Evolutionary conservation across 2,329 filamentous ascomycete species (phyloP).

Genomic region (Elsinoe batatas): DNA sequence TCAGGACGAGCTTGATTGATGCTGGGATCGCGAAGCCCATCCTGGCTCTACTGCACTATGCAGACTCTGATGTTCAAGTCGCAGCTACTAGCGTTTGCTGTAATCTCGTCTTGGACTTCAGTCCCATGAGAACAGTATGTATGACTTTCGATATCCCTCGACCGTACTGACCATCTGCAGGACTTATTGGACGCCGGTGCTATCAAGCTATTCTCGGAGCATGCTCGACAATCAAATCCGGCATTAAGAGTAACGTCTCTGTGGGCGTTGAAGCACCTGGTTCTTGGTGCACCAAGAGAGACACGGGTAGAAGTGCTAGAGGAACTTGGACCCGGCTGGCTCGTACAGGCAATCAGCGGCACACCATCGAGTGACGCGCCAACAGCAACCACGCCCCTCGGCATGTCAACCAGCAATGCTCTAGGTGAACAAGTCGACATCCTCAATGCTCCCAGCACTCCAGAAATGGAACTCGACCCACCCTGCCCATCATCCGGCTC

Average conservation of each 20-base stretch:
- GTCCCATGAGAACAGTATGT: constrained; percentile 78
- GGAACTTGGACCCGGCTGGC: constrained; percentile 67
- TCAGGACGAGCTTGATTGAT: constrained; percentile 81
- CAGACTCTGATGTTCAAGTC: constrained; percentile 69
- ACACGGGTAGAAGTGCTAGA: constrained; percentile 70
- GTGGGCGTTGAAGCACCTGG: constrained; percentile 89
- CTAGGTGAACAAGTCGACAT: constrained; percentile 51
- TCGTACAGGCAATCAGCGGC: constrained; percentile 65
- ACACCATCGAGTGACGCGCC: constrained; percentile 33
- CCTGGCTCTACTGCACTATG: constrained; percentile 63
- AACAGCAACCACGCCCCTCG: constrained; percentile 28
- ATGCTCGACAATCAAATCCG: constrained; percentile 73
- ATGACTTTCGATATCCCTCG: not conserved
- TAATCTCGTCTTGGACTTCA: constrained; percentile 80
- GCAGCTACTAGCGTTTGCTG: constrained; percentile 75
- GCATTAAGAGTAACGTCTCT: constrained; percentile 73
- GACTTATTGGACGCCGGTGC: constrained; percentile 64
- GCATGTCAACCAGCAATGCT: constrained; percentile 49
- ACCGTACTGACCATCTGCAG: constrained; percentile 32
- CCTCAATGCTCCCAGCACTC: constrained; percentile 42
- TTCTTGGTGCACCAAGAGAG: constrained; percentile 59
- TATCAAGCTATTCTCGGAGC: constrained; percentile 66
- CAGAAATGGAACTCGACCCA: constrained; percentile 33
- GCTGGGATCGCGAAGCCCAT: constrained; percentile 70
- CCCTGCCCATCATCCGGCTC: constrained; percentile 18